These are phyloP conservation scores for Dryas integrifolia DNA, from an alignment of 331 rosid species.

Conservation along the genomic window DNA sequence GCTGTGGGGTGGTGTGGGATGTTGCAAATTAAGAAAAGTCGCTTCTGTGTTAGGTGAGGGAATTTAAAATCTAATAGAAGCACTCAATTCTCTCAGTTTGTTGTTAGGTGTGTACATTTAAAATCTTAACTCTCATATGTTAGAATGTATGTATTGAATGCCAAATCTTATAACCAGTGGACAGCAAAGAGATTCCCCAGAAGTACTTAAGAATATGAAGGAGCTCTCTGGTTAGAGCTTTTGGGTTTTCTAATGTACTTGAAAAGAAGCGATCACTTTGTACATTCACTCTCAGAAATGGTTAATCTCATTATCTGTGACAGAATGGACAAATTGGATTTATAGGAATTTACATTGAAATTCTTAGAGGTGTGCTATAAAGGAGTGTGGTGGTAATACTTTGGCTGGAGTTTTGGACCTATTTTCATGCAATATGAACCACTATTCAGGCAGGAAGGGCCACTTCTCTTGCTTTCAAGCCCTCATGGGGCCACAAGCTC, in stretches of 20 bases:
- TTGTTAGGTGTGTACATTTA: constrained; percentile 2
- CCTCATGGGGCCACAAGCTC: neutral
- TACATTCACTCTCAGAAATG: neutral
- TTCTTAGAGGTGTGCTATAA: neutral
- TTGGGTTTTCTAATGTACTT: neutral
- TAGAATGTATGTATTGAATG: neutral
- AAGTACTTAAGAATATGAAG: neutral
- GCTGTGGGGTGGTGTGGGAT: neutral
- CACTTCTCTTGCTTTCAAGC: constrained; percentile 1
- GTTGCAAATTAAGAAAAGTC: neutral
- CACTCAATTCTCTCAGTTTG: neutral
- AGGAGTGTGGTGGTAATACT: neutral
- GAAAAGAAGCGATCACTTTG: neutral
- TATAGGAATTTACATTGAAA: neutral
- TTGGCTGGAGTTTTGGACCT: neutral
- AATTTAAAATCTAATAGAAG: neutral
- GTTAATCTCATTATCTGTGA: neutral
- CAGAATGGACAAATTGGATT: neutral
- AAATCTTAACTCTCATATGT: neutral
- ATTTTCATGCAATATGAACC: neutral
- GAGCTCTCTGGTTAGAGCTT: neutral
- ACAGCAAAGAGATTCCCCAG: no score
- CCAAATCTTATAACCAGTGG: neutral
- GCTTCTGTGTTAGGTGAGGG: neutral
- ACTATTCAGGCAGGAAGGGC: neutral